phyloP scores from a whole-genome alignment of 2,329 filamentous ascomycete species.

The Ampelomyces quisqualis region DNA sequence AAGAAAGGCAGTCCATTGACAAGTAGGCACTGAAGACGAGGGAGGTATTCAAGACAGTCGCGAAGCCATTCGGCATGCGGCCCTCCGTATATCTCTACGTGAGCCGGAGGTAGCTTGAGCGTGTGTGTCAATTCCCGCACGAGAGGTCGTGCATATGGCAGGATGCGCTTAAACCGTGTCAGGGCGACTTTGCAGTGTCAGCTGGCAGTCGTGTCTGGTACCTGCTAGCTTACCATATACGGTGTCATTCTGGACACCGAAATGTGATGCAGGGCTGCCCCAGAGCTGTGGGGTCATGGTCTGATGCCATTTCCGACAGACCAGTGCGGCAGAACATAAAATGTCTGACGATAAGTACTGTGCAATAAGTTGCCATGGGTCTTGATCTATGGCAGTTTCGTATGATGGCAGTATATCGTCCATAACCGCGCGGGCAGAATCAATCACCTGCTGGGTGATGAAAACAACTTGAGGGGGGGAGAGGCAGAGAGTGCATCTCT shows the following conservation, averaged over 20 bases:
- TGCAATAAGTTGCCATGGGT: constrained; percentile 59
- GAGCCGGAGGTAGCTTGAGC: constrained; percentile 60
- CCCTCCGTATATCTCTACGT: constrained; percentile 62
- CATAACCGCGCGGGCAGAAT: constrained; percentile 41
- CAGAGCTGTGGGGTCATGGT: constrained; percentile 62
- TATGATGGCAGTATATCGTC: constrained; percentile 63
- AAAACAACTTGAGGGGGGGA: not conserved
- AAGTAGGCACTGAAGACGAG: constrained; percentile 60
- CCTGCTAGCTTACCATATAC: constrained; percentile 51
- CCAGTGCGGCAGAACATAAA: constrained; percentile 57
- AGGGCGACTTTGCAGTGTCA: constrained; percentile 52
- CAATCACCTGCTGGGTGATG: not conserved
- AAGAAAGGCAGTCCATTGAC: constrained; percentile 62
- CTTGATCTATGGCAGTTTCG: constrained; percentile 55
- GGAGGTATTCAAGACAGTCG: constrained; percentile 59
- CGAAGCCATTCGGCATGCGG: constrained; percentile 61
- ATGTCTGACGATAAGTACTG: constrained; percentile 58
- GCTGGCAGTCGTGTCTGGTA: not conserved
- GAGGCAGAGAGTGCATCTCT: not conserved
- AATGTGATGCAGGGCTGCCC: constrained; percentile 64
- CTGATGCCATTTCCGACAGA: constrained; percentile 59
- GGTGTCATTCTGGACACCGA: constrained; percentile 60
- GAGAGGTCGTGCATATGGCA: constrained; percentile 55
- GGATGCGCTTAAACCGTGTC: constrained; percentile 59
- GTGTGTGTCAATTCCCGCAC: constrained; percentile 62